A percentile compares a stretch with the other conserved stretches of the same genome.
Evolutionary conservation across 2,329 filamentous ascomycete species (phyloP).

Genomic region (Trichoderma endophyticum): DNA sequence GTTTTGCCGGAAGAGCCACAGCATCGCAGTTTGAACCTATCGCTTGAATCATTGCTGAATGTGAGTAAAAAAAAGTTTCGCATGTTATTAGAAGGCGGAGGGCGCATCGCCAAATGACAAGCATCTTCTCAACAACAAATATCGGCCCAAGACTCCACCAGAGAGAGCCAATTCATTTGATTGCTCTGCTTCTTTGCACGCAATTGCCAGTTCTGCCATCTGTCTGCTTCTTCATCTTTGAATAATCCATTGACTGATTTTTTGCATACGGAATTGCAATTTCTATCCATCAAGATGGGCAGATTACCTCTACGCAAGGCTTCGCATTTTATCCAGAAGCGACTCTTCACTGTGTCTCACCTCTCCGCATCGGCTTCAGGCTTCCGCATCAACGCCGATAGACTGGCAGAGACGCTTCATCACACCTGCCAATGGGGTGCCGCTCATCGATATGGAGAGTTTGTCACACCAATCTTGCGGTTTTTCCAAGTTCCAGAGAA

Average conservation of each 20-base stretch:
- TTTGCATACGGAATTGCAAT: neutral
- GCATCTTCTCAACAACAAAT: neutral
- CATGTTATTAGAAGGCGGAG: slow-evolving; percentile 3
- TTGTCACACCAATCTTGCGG: slow-evolving; percentile 5
- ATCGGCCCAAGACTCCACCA: slow-evolving; percentile 1
- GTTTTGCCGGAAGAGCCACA: neutral
- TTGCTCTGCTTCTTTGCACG: neutral
- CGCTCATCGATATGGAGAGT: slow-evolving; percentile 30
- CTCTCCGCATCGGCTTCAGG: slow-evolving; percentile 5
- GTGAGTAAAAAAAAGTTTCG: neutral
- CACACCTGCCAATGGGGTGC: slow-evolving; percentile 34
- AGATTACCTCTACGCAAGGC: neutral
- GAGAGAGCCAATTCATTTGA: neutral
- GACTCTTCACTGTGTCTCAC: slow-evolving; percentile 8
- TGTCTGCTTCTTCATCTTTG: too few relatives aligned
- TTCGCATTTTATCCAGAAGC: neutral
- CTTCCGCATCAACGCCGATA: slow-evolving; percentile 29
- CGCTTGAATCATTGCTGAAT: neutral
- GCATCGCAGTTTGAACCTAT: neutral
- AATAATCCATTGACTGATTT: neutral
- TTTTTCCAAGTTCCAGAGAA: neutral
- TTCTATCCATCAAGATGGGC: neutral
- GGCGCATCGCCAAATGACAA: neutral
- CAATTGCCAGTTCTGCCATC: neutral
- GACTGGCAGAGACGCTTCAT: slow-evolving; percentile 32